A percentile compares a stretch with the other conserved stretches of the same genome.
These are phyloP conservation scores for Amaranthus palmeri DNA, from an alignment of 148 eudicot genomes.

Conservation along the genomic window DNA sequence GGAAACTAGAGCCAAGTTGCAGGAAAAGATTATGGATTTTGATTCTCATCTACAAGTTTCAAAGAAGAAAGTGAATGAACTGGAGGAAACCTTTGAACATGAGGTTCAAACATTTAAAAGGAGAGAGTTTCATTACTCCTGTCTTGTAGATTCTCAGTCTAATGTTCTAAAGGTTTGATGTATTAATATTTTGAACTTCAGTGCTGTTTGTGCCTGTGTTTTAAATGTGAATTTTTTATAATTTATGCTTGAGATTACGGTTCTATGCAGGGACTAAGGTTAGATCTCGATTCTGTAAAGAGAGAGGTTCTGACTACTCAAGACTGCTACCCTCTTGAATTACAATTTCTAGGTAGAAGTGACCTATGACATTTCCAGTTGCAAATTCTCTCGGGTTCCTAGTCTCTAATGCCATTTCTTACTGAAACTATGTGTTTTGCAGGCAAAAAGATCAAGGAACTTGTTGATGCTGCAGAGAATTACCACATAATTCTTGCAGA, in stretches of 20 bases:
- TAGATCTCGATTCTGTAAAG: slow-evolving; percentile 53
- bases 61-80: slow-evolving; percentile 62
- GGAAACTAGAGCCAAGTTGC: slow-evolving; percentile 48
- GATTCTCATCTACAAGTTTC: slow-evolving; percentile 55
- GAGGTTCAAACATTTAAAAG: slow-evolving; percentile 53
- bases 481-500: slow-evolving; percentile 78
- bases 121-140: slow-evolving; percentile 53
- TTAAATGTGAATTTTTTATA: background rate
- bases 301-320: slow-evolving; percentile 54
- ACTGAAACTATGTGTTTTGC: slow-evolving; percentile 20
- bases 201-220: background rate
- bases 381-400: background rate
- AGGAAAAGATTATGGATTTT: slow-evolving; percentile 56
- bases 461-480: slow-evolving; percentile 74
- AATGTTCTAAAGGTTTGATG: slow-evolving; percentile 56
- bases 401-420: background rate
- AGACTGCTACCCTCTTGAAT: slow-evolving; percentile 47
- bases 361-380: slow-evolving; percentile 8
- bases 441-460: slow-evolving; percentile 64
- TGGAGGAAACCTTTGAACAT: slow-evolving; percentile 58
- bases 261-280: slow-evolving; percentile 50
- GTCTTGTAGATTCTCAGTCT: slow-evolving; percentile 57
- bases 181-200: background rate
- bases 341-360: slow-evolving; percentile 60
- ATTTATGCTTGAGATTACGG: slow-evolving; percentile 15